Percentiles rank a stretch among this genome's conserved stretches.
These are phyloP conservation scores for Trypanosoma rangeli DNA, from an alignment of 208 protist species.

Conservation along the genomic window DNA sequence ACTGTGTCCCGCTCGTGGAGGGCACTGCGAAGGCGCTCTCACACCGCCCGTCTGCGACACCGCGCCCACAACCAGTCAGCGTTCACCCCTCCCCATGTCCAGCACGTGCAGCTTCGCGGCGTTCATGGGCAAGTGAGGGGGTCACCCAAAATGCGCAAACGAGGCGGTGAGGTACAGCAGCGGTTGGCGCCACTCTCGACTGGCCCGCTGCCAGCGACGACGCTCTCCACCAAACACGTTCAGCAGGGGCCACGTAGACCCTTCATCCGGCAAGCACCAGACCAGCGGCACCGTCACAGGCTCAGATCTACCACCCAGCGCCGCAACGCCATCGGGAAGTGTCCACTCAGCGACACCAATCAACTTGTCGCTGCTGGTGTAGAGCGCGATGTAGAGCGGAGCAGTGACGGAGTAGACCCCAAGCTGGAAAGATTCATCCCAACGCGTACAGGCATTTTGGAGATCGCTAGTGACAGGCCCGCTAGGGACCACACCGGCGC, in stretches of 20 bases:
- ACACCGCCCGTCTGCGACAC: too few species aligned
- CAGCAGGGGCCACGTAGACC: too few species aligned
- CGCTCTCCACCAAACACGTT: slow-evolving; percentile 2
- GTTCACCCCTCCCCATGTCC: too few species aligned
- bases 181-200: not conserved
- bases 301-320: not conserved
- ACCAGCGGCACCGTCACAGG: slow-evolving; percentile 11
- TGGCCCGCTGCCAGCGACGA: not conserved
- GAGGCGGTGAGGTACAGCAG: slow-evolving; percentile 11
- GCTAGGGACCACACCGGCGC: slow-evolving; percentile 8
- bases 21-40: too few species aligned
- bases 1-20: too few species aligned
- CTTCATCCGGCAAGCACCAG: not conserved
- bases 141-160: slow-evolving; percentile 12
- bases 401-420: slow-evolving; percentile 38
- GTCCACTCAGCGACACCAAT: slow-evolving; percentile 11
- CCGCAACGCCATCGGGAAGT: slow-evolving; percentile 2
- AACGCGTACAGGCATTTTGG: slow-evolving; percentile 32
- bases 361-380: slow-evolving; percentile 26
- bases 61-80: not conserved
- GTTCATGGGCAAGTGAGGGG: too few species aligned
- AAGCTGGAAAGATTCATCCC: slow-evolving; percentile 70
- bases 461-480: not conserved
- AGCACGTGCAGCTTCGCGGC: too few species aligned
- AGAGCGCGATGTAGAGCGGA: slow-evolving; percentile 57